Conservation (phyloP, 805 yeast genomes). For the Starmerella floris region DNA sequence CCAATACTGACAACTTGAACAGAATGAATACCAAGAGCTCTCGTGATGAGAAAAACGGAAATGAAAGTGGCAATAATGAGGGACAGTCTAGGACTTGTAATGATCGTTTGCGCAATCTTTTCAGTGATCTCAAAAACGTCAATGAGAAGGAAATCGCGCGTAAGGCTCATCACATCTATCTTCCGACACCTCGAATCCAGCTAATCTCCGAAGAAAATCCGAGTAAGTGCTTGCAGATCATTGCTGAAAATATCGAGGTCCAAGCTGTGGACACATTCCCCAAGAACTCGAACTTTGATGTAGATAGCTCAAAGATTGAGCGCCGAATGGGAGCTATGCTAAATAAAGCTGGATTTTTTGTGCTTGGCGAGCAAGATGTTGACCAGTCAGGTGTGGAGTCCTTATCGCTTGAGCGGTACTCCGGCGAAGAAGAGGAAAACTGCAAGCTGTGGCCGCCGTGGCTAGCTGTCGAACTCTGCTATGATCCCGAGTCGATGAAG, state of each 20-base stretch:
- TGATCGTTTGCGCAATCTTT: constrained; percentile 10
- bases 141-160: constrained; percentile 28
- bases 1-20: neutral
- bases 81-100: neutral
- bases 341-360: constrained; percentile 58
- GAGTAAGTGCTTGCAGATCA: constrained; percentile 51
- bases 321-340: constrained; percentile 57
- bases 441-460: constrained; percentile 71
- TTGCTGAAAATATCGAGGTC: constrained; percentile 58
- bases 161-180: constrained; percentile 50
- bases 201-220: constrained; percentile 39
- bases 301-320: constrained; percentile 40
- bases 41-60: neutral
- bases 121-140: constrained; percentile 35
- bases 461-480: constrained; percentile 60
- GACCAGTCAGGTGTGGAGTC: constrained; percentile 50
- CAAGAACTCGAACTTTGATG: constrained; percentile 31
- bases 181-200: constrained; percentile 77
- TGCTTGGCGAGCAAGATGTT: constrained; percentile 42
- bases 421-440: constrained; percentile 40
- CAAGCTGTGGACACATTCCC: constrained; percentile 49
- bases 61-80: neutral
- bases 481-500: constrained; percentile 37
- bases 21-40: neutral
- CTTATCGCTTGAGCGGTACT: constrained; percentile 32